Evolutionary conservation across 2,329 filamentous ascomycete genomes (phyloP).

Genomic region (Microdochium bolleyi): DNA sequence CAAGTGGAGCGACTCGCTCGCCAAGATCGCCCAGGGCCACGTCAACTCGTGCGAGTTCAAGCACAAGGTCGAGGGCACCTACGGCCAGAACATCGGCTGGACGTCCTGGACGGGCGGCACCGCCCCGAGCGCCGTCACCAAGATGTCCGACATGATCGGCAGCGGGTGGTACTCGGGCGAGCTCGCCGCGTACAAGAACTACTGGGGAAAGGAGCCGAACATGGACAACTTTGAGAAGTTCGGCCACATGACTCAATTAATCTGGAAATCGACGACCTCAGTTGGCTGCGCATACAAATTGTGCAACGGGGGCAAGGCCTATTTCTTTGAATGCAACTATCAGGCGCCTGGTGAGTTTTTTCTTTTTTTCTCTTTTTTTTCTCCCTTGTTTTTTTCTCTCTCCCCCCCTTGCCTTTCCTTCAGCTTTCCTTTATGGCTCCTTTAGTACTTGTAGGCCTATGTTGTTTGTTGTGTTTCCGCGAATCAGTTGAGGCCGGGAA

Average conservation of each 20-base stretch:
- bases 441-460: no score
- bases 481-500: no score
- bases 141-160: background rate
- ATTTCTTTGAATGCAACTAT: constrained; percentile 66
- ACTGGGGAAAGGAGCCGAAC: background rate
- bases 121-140: background rate
- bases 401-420: no score
- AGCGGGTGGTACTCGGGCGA: background rate
- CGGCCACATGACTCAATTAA: constrained; percentile 67
- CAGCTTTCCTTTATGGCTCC: no score
- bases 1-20: background rate
- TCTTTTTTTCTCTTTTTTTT: background rate
- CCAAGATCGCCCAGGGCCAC: background rate
- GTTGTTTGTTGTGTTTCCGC: no score
- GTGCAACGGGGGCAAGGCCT: constrained; percentile 36
- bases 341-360: constrained; percentile 52
- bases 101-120: background rate
- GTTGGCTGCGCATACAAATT: constrained; percentile 45
- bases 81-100: background rate
- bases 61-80: background rate
- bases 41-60: background rate
- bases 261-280: constrained; percentile 56
- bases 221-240: background rate
- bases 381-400: no score
- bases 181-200: background rate